Conservation (phyloP, 192 early-diverging fungal genomes). For the Fimicolochytrium jonesii region DNA sequence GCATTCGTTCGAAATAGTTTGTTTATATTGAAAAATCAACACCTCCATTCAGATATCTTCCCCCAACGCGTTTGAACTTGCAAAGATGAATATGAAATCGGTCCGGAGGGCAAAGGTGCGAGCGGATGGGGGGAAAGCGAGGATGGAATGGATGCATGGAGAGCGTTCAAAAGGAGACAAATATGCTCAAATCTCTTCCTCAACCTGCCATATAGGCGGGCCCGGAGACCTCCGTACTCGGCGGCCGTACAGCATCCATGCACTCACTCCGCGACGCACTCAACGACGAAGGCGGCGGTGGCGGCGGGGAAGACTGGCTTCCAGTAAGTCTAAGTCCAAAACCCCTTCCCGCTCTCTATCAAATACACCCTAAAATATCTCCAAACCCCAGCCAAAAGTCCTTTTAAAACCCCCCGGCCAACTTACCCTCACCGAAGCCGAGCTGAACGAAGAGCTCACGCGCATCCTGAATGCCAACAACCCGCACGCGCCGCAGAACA, state of each 20-base stretch:
- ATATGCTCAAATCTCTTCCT: too few species aligned
- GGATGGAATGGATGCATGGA: too few species aligned
- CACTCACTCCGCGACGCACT: constrained; percentile 36
- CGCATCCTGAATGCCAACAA: constrained; percentile 65
- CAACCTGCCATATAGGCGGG: too few species aligned
- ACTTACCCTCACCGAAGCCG: constrained; percentile 47
- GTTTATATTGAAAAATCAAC: too few species aligned
- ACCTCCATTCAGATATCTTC: too few species aligned
- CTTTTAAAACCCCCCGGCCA: constrained; percentile 56
- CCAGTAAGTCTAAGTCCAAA: constrained; percentile 34
- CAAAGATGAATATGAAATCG: too few species aligned
- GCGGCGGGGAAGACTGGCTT: constrained; percentile 48
- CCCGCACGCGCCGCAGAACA: constrained; percentile 62
- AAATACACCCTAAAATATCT: not conserved
- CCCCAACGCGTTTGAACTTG: too few species aligned
- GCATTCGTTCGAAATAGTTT: too few species aligned
- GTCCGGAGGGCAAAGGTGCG: too few species aligned
- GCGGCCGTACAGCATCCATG: constrained; percentile 37
- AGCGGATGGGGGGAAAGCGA: not conserved
- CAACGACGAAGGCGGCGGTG: constrained; percentile 21
- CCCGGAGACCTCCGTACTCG: too few species aligned
- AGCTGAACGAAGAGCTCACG: constrained; percentile 59
- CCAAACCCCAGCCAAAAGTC: constrained; percentile 47
- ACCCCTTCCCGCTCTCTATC: not conserved
- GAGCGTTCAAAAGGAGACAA: too few species aligned